Base-by-base conservation (phyloP, 2,329 filamentous ascomycete genomes). In the Neoarthrinium moseri region DNA sequence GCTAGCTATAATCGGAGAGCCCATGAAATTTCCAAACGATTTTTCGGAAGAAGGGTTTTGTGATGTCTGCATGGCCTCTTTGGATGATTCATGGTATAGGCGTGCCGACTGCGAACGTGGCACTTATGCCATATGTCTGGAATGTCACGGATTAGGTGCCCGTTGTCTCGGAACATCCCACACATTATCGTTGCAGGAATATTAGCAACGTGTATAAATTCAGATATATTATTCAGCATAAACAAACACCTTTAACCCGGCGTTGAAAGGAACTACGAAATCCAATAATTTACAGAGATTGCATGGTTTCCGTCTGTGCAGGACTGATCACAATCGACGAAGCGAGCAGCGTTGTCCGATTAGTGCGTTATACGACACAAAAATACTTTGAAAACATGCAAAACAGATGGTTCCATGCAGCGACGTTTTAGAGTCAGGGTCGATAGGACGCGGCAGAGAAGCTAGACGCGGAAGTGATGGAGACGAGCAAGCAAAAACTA, bases 341-440 rank as follows among this genome's bases (percentile, higher is more conserved):
- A 29, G 26, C 26, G 26, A 29, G 26, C 26, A 29, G 26, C 26
- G n/a, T 29, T 29, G 26, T 29, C 26, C 26, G 26, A 29, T 29
- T 29, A 29, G 32, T 24, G 41, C 33, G 6, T 39, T 44, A 27
- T 39, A 24, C 43, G 44, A 51, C 27, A 29, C 18, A 13, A 38
- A 32, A 29, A 47, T 61, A 56, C 57, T 35, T 52, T 51, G 6
- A 27, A 22, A 27, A 56, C 50, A 4, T 30, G 51, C 34, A 46
- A 50, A 26, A 50, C 53, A 21, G 20, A 56, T 11, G 52, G 32
- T 61, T 12, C 35, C 55, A n/a, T 18, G 45, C 45, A 13, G 30
- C 21, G 13, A n/a, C n/a, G n/a, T n/a, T n/a, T n/a, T n/a, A n/a
- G n/a, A n/a, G 32, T 4, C 33, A 40, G 18, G 35, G 46, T 5